Conservation (phyloP, 1,284 basidiomycete genomes). For the Ustilago shanxiensis region DNA sequence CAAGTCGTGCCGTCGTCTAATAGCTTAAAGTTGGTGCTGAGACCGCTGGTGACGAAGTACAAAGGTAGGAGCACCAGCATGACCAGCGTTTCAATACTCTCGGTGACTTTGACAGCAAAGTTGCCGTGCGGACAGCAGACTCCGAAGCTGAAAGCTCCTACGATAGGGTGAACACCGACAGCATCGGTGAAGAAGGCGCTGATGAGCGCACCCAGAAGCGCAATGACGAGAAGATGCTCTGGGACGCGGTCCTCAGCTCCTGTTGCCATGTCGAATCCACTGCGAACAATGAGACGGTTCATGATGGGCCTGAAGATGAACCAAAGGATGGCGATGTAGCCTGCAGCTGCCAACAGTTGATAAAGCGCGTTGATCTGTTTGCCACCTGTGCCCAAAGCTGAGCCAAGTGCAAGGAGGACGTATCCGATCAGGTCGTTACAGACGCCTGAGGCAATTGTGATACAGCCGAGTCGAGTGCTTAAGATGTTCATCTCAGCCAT, state of each 20-base stretch:
- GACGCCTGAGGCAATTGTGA: constrained; percentile 56
- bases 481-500: constrained; percentile 59
- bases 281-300: constrained; percentile 36
- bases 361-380: constrained; percentile 53
- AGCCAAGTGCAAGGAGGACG: constrained; percentile 51
- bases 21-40: constrained; percentile 55
- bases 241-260: constrained; percentile 46
- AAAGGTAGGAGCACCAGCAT: constrained; percentile 52
- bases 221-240: constrained; percentile 39
- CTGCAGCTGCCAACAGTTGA: constrained; percentile 52
- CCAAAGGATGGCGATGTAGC: constrained; percentile 46
- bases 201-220: constrained; percentile 48
- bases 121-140: constrained; percentile 52
- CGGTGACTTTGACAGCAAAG: constrained; percentile 55
- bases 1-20: constrained; percentile 45
- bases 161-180: constrained; percentile 55
- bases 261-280: constrained; percentile 45
- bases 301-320: constrained; percentile 49
- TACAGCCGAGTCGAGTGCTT: constrained; percentile 52
- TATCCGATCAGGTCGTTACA: constrained; percentile 61
- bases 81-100: constrained; percentile 53
- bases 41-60: constrained; percentile 54
- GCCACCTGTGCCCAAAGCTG: constrained; percentile 44
- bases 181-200: constrained; percentile 52
- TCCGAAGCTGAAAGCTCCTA: constrained; percentile 55